Conservation (phyloP, 2,329 filamentous ascomycete genomes). For the Fusarium virguliforme region DNA sequence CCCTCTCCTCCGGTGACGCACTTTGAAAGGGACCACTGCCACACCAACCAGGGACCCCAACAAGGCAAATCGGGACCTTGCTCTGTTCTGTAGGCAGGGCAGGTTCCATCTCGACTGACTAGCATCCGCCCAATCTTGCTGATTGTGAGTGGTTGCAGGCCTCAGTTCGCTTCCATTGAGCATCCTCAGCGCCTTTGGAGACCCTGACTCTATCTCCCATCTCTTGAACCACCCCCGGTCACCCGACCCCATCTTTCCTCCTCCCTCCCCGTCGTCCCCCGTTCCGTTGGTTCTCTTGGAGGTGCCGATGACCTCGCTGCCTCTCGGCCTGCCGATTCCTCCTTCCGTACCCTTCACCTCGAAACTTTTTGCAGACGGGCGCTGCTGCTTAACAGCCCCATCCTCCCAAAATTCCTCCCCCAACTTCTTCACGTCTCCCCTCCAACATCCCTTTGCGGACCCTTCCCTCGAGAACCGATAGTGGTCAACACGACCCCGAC, state of each 20-base stretch:
- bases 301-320: conserved; percentile 53
- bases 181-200: conserved; percentile 26
- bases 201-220: conserved; percentile 43
- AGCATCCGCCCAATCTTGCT: conserved; percentile 39
- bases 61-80: conserved; percentile 30
- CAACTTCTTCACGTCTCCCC: conserved; percentile 77
- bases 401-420: conserved; percentile 87
- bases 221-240: conserved; percentile 45
- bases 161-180: conserved; percentile 30
- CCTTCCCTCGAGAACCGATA: conserved; percentile 65
- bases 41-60: conserved; percentile 44
- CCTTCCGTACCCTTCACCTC: conserved; percentile 55
- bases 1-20: conserved; percentile 40
- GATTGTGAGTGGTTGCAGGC: conserved; percentile 21
- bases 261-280: conserved; percentile 12
- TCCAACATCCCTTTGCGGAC: conserved; percentile 92
- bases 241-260: conserved; percentile 53
- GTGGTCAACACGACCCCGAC: conserved; percentile 58
- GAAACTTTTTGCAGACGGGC: conserved; percentile 69
- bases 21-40: conserved; percentile 34
- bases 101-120: conserved; percentile 40
- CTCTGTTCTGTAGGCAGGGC: neutral
- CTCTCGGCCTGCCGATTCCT: conserved; percentile 45
- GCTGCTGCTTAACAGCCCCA: conserved; percentile 85
- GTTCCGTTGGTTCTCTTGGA: conserved; percentile 40